These are phyloP conservation scores for Trichoderma sp. DNA, from an alignment of 2,329 filamentous ascomycete species.

Conservation along the genomic window DNA sequence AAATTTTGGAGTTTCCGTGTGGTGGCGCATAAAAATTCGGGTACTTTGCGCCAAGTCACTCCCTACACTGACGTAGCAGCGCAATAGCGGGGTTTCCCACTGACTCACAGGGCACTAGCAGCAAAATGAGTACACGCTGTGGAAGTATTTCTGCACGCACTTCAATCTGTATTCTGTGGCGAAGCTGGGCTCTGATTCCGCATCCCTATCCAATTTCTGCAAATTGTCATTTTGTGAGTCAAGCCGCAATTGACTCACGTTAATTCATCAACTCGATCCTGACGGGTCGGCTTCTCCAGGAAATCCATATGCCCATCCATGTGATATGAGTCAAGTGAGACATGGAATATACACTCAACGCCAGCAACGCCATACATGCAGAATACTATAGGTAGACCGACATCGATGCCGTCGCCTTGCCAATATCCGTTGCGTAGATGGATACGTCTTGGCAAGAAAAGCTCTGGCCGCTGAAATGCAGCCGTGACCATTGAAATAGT, in stretches of 20 bases:
- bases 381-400: not conserved
- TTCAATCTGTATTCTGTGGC: not conserved
- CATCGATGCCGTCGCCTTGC: not conserved
- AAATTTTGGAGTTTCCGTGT: slow-evolving; percentile 24
- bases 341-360: not conserved
- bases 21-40: slow-evolving; percentile 22
- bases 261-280: too few species aligned
- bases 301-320: not conserved
- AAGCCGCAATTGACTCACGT: slow-evolving; percentile 1
- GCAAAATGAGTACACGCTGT: slow-evolving; percentile 1
- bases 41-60: slow-evolving; percentile 9
- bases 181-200: not conserved
- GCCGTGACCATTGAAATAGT: not conserved
- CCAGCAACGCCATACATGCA: slow-evolving; percentile 3
- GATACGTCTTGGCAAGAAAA: too few species aligned
- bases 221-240: not conserved
- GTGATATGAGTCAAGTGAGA: not conserved
- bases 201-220: not conserved
- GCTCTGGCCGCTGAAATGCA: not conserved
- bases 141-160: not conserved
- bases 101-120: slow-evolving; percentile 6
- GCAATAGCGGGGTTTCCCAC: not conserved
- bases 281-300: not conserved
- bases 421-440: not conserved
- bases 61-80: not conserved